Conservation (phyloP, 2,329 filamentous ascomycete genomes). For the Parastagonospora nodorum region DNA sequence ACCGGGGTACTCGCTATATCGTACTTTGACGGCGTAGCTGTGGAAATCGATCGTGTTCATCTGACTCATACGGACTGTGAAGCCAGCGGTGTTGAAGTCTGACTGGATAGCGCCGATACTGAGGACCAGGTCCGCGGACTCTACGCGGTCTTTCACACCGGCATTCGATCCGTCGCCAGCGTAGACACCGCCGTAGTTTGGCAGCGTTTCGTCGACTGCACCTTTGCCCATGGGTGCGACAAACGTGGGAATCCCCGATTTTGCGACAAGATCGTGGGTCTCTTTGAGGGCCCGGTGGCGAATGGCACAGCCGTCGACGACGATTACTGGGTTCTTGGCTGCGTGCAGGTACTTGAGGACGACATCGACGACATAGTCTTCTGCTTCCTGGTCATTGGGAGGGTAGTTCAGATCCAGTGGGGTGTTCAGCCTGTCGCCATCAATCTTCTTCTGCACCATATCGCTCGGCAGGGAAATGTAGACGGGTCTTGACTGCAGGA, state of each 20-base stretch:
- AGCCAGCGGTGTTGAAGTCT: constrained; percentile 83
- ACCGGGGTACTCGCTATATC: constrained; percentile 78
- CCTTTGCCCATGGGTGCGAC: constrained; percentile 92
- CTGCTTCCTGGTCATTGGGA: constrained; percentile 70
- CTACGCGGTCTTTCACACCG: constrained; percentile 67
- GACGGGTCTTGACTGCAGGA: constrained; percentile 74
- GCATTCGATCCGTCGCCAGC: constrained; percentile 76
- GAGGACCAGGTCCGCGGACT: constrained; percentile 72
- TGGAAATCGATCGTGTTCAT: constrained; percentile 83
- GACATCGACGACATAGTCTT: constrained; percentile 82
- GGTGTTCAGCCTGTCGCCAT: constrained; percentile 72
- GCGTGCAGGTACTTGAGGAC: constrained; percentile 73
- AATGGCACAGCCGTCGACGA: constrained; percentile 83
- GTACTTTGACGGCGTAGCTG: constrained; percentile 72
- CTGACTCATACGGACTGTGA: constrained; percentile 77
- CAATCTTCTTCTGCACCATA: constrained; percentile 75
- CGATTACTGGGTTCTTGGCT: constrained; percentile 75
- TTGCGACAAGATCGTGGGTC: constrained; percentile 72
- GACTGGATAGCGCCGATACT: constrained; percentile 72
- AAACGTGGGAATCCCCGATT: constrained; percentile 77
- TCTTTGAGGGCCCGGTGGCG: constrained; percentile 75
- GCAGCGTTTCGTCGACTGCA: constrained; percentile 75
- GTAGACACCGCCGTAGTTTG: constrained; percentile 84
- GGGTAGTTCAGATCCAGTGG: constrained; percentile 70
- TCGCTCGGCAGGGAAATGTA: constrained; percentile 85